Conservation (phyloP, 2,329 filamentous ascomycete genomes). For the Dactylella cylindrospora region DNA sequence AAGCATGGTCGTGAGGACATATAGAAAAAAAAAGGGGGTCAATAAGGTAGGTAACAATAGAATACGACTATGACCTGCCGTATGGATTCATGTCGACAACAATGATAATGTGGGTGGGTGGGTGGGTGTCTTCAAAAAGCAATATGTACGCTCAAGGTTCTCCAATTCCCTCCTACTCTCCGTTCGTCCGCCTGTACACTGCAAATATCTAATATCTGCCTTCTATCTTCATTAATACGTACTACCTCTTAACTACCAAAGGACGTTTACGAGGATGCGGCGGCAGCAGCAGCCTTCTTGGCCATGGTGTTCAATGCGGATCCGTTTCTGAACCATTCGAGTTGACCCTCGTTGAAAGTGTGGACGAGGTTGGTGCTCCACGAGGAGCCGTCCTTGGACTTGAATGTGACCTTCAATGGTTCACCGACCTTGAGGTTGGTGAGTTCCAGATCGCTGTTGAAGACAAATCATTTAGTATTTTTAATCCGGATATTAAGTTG, state of each 20-base stretch:
- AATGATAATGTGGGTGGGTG: conserved; percentile 4
- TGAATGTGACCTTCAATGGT: conserved; percentile 86
- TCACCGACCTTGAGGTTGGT: conserved; percentile 89
- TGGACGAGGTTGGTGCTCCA: conserved; percentile 85
- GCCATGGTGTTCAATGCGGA: conserved; percentile 73
- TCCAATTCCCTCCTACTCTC: not conserved
- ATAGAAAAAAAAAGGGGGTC: not conserved
- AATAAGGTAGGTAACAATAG: conserved; percentile 1
- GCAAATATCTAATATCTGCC: too few species aligned
- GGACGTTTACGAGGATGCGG: conserved; percentile 30
- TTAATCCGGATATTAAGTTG: not conserved
- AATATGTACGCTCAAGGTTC: not conserved
- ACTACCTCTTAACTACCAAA: not conserved
- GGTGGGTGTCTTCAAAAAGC: too few species aligned
- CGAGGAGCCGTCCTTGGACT: conserved; percentile 79
- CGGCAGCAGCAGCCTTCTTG: conserved; percentile 37
- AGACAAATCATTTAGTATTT: conserved; percentile 37
- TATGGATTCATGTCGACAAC: too few species aligned
- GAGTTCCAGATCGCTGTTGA: conserved; percentile 71
- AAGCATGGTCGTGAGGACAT: conserved; percentile 5
- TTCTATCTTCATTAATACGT: not conserved
- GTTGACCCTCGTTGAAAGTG: conserved; percentile 97
- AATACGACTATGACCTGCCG: conserved; percentile 28
- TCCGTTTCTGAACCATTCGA: conserved; percentile 99
- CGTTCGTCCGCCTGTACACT: conserved; percentile 1